A percentile compares a stretch with the other conserved stretches of the same genome.
Evolutionary conservation across 164 flowering plant genomes (phyloP).

Genomic region (Aristolochia californica): DNA sequence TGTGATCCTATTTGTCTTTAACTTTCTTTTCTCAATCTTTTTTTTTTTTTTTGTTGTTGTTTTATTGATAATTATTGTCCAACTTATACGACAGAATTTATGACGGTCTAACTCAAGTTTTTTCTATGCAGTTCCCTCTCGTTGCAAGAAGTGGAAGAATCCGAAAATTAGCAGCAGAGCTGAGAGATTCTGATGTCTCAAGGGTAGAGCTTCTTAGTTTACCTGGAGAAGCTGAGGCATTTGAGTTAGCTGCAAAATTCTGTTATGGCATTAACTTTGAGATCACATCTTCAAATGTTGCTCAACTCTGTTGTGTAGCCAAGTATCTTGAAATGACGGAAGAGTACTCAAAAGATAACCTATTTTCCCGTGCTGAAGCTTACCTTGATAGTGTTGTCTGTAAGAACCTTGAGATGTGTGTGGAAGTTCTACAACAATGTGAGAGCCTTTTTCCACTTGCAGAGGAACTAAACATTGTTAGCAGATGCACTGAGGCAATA

Average conservation of each 20-base stretch:
- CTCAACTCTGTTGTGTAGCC: constrained; percentile 66
- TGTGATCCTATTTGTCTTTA: neutral
- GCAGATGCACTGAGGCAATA: constrained; percentile 69
- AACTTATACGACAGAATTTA: too few relatives aligned
- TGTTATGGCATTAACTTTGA: constrained; percentile 88
- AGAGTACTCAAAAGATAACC: constrained; percentile 64
- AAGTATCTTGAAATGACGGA: constrained; percentile 95
- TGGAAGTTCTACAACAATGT: constrained; percentile 67
- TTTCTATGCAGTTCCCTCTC: constrained; percentile 66
- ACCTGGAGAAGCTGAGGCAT: constrained; percentile 88
- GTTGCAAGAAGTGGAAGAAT: constrained; percentile 78
- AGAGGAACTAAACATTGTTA: constrained; percentile 64
- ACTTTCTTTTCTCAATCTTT: neutral
- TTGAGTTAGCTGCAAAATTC: constrained; percentile 84
- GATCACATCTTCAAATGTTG: constrained; percentile 72
- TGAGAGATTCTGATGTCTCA: constrained; percentile 48
- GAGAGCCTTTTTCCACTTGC: constrained; percentile 81
- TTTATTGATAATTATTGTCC: too few relatives aligned
- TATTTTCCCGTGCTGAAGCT: constrained; percentile 64
- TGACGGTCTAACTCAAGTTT: too few relatives aligned
- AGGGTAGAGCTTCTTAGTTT: constrained; percentile 52
- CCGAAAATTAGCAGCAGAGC: constrained; percentile 61
- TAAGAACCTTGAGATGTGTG: constrained; percentile 66
- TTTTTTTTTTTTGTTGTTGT: neutral
- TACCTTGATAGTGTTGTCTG: constrained; percentile 60